Conservation (phyloP, 2,329 filamentous ascomycete species). For the Stemphylium vesicarium region DNA sequence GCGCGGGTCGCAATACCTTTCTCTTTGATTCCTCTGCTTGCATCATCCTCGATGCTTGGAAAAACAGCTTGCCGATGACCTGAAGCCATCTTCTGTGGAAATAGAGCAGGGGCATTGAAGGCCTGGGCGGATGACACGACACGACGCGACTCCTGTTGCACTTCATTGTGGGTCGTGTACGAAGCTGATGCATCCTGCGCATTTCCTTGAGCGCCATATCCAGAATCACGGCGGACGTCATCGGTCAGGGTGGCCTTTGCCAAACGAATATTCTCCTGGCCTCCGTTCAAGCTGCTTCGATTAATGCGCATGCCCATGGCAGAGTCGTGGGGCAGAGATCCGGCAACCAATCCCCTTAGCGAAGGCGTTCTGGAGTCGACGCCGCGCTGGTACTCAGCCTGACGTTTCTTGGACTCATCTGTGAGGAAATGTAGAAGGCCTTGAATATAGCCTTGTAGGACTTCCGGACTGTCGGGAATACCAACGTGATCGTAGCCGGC, state of each 20-base stretch:
- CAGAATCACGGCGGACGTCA: conserved; percentile 19
- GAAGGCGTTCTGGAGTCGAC: conserved; percentile 29
- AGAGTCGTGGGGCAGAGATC: conserved; percentile 37
- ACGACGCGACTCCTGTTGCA: conserved; percentile 19
- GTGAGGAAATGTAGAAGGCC: conserved; percentile 40
- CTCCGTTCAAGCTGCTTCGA: conserved; percentile 15
- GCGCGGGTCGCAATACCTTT: conserved; percentile 22
- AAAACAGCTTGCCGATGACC: conserved; percentile 15
- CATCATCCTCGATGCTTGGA: conserved; percentile 18
- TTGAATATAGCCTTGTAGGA: conserved; percentile 44
- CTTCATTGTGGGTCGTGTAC: conserved; percentile 23
- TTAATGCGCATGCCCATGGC: conserved; percentile 36
- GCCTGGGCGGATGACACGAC: conserved; percentile 20
- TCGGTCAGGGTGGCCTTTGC: conserved; percentile 13
- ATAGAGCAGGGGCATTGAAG: conserved; percentile 14
- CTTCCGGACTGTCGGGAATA: conserved; percentile 39
- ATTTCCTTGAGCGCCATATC: conserved; percentile 21
- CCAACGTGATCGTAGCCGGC: conserved; percentile 45
- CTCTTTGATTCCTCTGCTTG: conserved; percentile 19
- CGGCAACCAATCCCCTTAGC: conserved; percentile 34
- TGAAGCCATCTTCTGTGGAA: conserved; percentile 18
- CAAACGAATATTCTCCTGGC: conserved; percentile 38
- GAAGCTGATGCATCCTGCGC: conserved; percentile 14
- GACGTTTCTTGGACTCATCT: conserved; percentile 33
- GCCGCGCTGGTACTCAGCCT: conserved; percentile 16